Base-by-base conservation (phyloP, 768 basidiomycete genomes). In the Pisolithus orientalis region DNA sequence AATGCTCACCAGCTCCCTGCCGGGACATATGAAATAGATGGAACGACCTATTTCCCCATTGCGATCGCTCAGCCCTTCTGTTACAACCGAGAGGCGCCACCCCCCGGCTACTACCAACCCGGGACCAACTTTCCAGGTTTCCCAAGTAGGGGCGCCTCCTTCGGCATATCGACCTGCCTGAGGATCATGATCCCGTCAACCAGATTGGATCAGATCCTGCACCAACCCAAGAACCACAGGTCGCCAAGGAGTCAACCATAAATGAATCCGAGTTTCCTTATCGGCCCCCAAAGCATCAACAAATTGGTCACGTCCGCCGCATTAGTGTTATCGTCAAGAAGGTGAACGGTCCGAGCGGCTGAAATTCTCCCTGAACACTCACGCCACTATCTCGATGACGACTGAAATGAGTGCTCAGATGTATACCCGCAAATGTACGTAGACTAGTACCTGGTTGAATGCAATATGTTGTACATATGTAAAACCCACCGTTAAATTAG, bases 281-380 rank as follows among this genome's bases (percentile, higher is more conserved):
- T 55, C 59, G 57, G 8, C 66, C 71, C 24, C 67, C 65, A 21
- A 62, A 60, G 50, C 52, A 59, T 39, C 65, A 68, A 52, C 62
- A 55, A n/a, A 57, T 61, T 2, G 74, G 75, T 5, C 73, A 75
- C 39, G 67, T 70, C 11, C 65, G 69, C 28, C 70, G 75, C 13
- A 63, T 75, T 54, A 75, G 70, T 52, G 67, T 75, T 52, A 53
- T 62, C 39, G 51, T 72, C 59, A 72, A 68, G 60, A 69, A 67
- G 29, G 28, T 21, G 38, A 27, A 28, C 44, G 44, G 27, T n/a
- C 27, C 29, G 27, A n/a, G 24, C 5, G 5, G 28, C 9, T 29
- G 28, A 45, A 24, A 43, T 43, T 13, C 3, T 2, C 42, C 11
- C 34, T 34, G 34, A 34, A 4, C 34, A 34, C 13, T 11, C 13